A percentile compares a stretch with the other conserved stretches of the same genome.
These are phyloP conservation scores for Panaeolus papilionaceus DNA, from an alignment of 768 basidiomycete genomes.

Conservation along the genomic window DNA sequence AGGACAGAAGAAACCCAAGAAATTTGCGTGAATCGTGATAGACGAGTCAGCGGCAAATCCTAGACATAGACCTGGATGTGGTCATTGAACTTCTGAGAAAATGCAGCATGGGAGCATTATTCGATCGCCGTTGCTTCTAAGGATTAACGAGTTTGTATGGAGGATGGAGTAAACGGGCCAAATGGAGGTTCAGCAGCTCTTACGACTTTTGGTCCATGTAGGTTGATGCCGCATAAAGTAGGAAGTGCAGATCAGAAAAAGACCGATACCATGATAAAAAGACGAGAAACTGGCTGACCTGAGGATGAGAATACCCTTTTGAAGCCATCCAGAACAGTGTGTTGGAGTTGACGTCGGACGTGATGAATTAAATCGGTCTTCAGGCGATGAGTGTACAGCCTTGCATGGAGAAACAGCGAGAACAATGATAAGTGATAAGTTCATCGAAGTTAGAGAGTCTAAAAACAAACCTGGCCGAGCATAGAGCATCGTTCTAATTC, in stretches of 20 bases:
- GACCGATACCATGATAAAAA: background rate
- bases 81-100: background rate
- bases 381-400: background rate
- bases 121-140: background rate
- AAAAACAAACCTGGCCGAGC: slow-evolving; percentile 9
- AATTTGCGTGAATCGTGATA: background rate
- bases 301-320: background rate
- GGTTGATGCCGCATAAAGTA: background rate
- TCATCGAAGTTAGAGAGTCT: slow-evolving; percentile 12
- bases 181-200: slow-evolving; percentile 7
- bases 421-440: slow-evolving; percentile 4
- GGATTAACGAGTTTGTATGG: background rate
- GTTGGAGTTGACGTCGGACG: background rate
- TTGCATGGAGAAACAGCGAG: background rate
- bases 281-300: background rate
- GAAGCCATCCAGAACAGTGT: background rate
- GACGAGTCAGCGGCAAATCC: background rate
- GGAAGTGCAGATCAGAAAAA: slow-evolving; percentile 2
- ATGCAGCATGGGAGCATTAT: slow-evolving; percentile 1
- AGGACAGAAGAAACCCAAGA: background rate
- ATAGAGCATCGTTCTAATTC: background rate
- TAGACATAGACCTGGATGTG: background rate
- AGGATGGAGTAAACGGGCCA: background rate
- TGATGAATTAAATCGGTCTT: slow-evolving; percentile 13
- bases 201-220: background rate